Conservation (phyloP, 495 filamentous ascomycete genomes). For the Hypoxylon cercidicola region DNA sequence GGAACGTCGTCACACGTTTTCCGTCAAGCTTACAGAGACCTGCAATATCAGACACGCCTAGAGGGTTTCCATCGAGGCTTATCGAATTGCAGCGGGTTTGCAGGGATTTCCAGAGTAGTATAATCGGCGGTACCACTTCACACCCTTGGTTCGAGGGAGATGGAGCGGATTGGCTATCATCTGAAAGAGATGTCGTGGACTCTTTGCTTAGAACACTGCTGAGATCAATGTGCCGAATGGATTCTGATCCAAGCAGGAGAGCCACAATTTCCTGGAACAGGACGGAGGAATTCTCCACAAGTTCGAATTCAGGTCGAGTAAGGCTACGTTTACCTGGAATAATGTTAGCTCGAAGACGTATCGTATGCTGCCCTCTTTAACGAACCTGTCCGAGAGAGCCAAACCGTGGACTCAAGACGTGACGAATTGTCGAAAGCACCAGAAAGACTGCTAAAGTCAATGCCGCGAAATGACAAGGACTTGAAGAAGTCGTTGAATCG, state of each 20-base stretch:
- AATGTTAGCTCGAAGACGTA: conserved; percentile 4
- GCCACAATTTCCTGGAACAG: conserved; percentile 61
- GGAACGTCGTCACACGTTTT: not conserved
- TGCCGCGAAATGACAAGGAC: conserved; percentile 82
- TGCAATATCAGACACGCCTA: conserved; percentile 84
- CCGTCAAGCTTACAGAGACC: conserved; percentile 50
- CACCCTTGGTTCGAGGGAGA: conserved; percentile 51
- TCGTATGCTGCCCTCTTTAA: not conserved
- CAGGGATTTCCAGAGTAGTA: conserved; percentile 77
- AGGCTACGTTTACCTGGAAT: conserved; percentile 43
- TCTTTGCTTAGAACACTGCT: conserved; percentile 47
- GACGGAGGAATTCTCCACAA: conserved; percentile 51
- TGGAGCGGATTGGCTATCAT: conserved; percentile 1
- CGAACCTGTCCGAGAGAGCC: conserved; percentile 46
- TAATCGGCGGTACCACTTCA: conserved; percentile 81
- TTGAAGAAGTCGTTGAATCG: conserved; percentile 92
- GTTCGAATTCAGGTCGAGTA: conserved; percentile 48
- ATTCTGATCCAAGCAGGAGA: conserved; percentile 57
- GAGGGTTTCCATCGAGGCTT: conserved; percentile 79
- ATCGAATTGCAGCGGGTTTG: conserved; percentile 85
- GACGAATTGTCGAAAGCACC: conserved; percentile 45
- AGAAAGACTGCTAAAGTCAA: conserved; percentile 65
- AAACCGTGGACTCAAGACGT: conserved; percentile 43
- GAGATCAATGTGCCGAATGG: conserved; percentile 57
- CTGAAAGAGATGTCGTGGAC: not conserved